phyloP scores from a whole-genome alignment of 2,329 filamentous ascomycete genomes.

The Pyrenochaeta sp. region DNA sequence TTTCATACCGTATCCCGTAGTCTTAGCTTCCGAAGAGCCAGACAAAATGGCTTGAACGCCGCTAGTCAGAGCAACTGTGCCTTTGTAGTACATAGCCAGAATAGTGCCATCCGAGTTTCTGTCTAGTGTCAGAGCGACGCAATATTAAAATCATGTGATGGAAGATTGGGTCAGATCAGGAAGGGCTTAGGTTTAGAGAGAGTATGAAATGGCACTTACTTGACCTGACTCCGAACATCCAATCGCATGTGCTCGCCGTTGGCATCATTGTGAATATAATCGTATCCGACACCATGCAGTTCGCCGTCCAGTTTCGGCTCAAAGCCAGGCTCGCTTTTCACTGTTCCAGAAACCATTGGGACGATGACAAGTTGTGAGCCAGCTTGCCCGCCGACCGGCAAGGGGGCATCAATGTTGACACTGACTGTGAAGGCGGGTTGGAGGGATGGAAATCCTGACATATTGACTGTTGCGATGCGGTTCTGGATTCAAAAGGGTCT shows the following conservation, averaged over 20 bases:
- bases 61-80: conserved; percentile 33
- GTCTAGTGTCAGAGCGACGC: not conserved
- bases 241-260: conserved; percentile 37
- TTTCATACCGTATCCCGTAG: conserved; percentile 29
- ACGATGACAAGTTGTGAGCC: conserved; percentile 37
- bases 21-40: conserved; percentile 32
- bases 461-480: conserved; percentile 3
- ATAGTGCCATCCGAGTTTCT: conserved; percentile 33
- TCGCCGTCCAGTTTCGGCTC: conserved; percentile 38
- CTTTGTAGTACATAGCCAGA: conserved; percentile 46
- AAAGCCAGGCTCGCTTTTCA: conserved; percentile 42
- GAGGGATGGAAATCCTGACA: conserved; percentile 40
- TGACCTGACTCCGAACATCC: conserved; percentile 39
- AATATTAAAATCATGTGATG: not conserved
- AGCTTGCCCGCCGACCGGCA: conserved; percentile 34
- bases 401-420: conserved; percentile 38
- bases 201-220: conserved; percentile 17
- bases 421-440: conserved; percentile 44
- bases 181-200: not conserved
- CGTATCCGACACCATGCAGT: conserved; percentile 42
- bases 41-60: conserved; percentile 35
- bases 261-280: conserved; percentile 44
- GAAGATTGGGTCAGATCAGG: not conserved
- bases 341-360: conserved; percentile 40
- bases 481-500: not conserved